Conservation (phyloP, 768 basidiomycete genomes). For the Boletales sp. region DNA sequence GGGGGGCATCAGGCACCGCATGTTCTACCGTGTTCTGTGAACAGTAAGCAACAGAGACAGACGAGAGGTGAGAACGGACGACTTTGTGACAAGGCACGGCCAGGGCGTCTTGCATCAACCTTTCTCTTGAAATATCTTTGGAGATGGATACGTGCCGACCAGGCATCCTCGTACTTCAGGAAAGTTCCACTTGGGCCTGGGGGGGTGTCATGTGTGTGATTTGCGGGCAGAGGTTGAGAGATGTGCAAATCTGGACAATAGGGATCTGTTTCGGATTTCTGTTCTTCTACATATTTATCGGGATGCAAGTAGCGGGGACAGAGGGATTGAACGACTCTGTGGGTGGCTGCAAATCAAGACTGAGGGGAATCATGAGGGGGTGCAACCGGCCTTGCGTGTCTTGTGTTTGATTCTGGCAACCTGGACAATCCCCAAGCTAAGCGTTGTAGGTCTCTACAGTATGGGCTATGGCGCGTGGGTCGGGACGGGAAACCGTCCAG, state of each 20-base stretch:
- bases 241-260: constrained; percentile 1
- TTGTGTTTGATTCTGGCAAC: constrained; percentile 3
- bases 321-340: constrained; percentile 10
- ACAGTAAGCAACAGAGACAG: too few relatives aligned
- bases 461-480: too few relatives aligned
- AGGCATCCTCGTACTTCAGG: constrained; percentile 18
- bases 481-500: too few relatives aligned
- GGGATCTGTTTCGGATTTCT: constrained; percentile 9
- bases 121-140: constrained; percentile 14
- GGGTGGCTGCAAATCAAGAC: neutral
- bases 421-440: neutral
- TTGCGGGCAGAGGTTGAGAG: neutral
- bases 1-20: too few relatives aligned
- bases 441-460: too few relatives aligned
- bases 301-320: constrained; percentile 4
- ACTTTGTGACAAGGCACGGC: neutral
- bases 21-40: too few relatives aligned
- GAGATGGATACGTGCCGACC: constrained; percentile 18
- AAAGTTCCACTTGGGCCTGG: constrained; percentile 8
- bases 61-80: neutral
- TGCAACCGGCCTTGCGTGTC: neutral
- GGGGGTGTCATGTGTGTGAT: neutral
- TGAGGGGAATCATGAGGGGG: neutral
- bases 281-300: constrained; percentile 16
- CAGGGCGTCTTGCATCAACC: too few relatives aligned